A percentile compares a stretch with the other conserved stretches of the same genome.
Evolutionary conservation across 2,329 filamentous ascomycete species (phyloP).

Genomic region (Allantophomopsis lycopodina): DNA sequence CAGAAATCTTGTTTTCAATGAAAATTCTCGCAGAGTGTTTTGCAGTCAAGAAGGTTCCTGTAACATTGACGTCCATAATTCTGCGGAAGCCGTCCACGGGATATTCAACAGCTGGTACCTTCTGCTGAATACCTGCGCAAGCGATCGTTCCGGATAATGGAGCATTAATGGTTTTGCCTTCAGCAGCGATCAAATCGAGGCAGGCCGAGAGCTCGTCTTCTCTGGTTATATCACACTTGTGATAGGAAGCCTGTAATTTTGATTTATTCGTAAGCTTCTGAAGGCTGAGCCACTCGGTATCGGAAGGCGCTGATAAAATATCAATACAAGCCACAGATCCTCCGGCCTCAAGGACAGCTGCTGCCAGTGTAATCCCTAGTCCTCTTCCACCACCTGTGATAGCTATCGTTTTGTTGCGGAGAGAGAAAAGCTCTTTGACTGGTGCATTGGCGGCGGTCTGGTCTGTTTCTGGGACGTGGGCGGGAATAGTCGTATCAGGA

Average conservation of each 20-base stretch:
- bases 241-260: slow-evolving; percentile 4
- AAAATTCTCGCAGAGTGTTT: slow-evolving; percentile 77
- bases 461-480: slow-evolving; percentile 15
- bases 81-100: slow-evolving; percentile 59
- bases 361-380: slow-evolving; percentile 31
- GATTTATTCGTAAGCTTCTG: slow-evolving; percentile 24
- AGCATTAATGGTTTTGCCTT: no score
- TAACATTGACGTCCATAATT: slow-evolving; percentile 77
- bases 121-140: slow-evolving; percentile 63
- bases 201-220: no score
- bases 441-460: slow-evolving; percentile 15
- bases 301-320: slow-evolving; percentile 23
- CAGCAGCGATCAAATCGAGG: no score
- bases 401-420: slow-evolving; percentile 19
- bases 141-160: slow-evolving; percentile 32
- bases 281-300: slow-evolving; percentile 26
- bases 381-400: slow-evolving; percentile 36
- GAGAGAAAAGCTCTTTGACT: slow-evolving; percentile 20
- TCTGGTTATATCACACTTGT: no score
- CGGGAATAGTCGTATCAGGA: slow-evolving; percentile 3
- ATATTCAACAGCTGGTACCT: slow-evolving; percentile 73
- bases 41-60: slow-evolving; percentile 74
- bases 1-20: slow-evolving; percentile 39
- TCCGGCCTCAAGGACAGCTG: slow-evolving; percentile 32
- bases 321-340: slow-evolving; percentile 25